A percentile compares a stretch with the other conserved stretches of the same genome.
Evolutionary conservation across 805 yeast genomes (phyloP).

Genomic region (Vanderwaltozyma verrucispora): DNA sequence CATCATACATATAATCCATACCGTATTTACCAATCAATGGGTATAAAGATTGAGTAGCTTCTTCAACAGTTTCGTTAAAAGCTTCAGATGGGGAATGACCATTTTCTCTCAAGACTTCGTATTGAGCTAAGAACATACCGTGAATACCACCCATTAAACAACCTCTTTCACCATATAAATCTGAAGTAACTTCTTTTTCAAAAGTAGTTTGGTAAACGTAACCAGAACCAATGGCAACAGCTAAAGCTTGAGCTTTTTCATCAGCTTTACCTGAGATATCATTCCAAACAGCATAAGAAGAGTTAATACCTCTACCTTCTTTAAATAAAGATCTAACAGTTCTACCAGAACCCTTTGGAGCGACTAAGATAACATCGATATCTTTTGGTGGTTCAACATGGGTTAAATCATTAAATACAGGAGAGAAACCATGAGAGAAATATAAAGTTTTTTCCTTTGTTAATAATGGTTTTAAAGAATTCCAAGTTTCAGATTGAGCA

Average conservation of each 20-base stretch:
- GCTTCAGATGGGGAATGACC: conserved; percentile 99
- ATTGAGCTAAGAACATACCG: conserved; percentile 99
- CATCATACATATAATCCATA: conserved; percentile 99
- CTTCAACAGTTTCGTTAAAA: conserved; percentile 99
- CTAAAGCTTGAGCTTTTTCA: conserved; percentile 97
- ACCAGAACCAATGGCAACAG: conserved; percentile 99
- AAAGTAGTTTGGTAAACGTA: conserved; percentile 99
- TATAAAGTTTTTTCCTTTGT: conserved; percentile 96
- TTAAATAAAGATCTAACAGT: conserved; percentile 98
- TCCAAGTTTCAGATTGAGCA: conserved; percentile 99
- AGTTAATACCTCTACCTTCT: conserved; percentile 99
- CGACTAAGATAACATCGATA: conserved; percentile 95
- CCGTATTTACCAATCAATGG: conserved; percentile 99
- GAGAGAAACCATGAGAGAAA: conserved; percentile 99
- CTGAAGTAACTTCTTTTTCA: conserved; percentile 98
- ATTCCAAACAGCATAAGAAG: conserved; percentile 99
- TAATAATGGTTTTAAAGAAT: conserved; percentile 72
- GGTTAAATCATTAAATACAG: conserved; percentile 96
- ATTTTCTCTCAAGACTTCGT: conserved; percentile 98
- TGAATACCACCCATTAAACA: conserved; percentile 99
- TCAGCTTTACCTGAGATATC: conserved; percentile 98
- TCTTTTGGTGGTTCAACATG: conserved; percentile 91
- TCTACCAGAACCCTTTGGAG: conserved; percentile 99
- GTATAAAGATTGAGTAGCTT: conserved; percentile 98
- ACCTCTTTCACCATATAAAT: conserved; percentile 99